Percentiles rank a stretch among this genome's conserved stretches.
phyloP scores from a whole-genome alignment of 805 yeast genomes.

The Sugiyamaella marilandica region DNA sequence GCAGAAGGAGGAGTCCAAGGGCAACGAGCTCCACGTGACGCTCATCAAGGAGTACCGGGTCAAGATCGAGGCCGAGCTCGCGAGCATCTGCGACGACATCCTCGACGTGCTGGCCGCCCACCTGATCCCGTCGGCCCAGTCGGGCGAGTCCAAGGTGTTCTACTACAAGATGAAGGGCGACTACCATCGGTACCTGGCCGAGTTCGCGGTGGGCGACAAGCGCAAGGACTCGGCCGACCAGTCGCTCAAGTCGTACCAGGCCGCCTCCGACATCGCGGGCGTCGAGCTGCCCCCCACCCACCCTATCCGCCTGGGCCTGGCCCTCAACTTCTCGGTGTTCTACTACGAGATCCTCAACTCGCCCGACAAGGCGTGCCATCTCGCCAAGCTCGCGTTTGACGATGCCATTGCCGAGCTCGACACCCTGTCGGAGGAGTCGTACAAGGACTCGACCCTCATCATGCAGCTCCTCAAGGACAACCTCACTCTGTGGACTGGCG shows the following conservation, averaged over 20 bases:
- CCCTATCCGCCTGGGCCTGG: slow-evolving; percentile 96
- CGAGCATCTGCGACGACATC: slow-evolving; percentile 91
- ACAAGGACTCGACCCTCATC: slow-evolving; percentile 96
- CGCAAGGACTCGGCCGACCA: slow-evolving; percentile 89
- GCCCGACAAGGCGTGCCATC: slow-evolving; percentile 97
- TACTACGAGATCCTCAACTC: slow-evolving; percentile 97
- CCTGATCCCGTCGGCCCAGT: slow-evolving; percentile 87
- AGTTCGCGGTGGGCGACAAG: slow-evolving; percentile 86
- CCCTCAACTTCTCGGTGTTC: slow-evolving; percentile 95
- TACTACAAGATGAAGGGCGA: slow-evolving; percentile 99
- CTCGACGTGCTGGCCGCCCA: slow-evolving; percentile 81
- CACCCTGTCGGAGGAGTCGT: slow-evolving; percentile 94
- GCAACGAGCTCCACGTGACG: slow-evolving; percentile 82
- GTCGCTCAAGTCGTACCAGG: slow-evolving; percentile 89
- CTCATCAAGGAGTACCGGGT: slow-evolving; percentile 92
- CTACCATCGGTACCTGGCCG: slow-evolving; percentile 98
- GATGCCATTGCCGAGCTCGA: slow-evolving; percentile 99
- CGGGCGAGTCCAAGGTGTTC: slow-evolving; percentile 97
- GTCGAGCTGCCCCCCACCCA: slow-evolving; percentile 98
- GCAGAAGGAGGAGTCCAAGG: slow-evolving; percentile 96
- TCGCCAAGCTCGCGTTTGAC: slow-evolving; percentile 98
- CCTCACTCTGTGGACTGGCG: slow-evolving; percentile 80
- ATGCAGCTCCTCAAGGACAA: slow-evolving; percentile 99
- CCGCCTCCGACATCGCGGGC: slow-evolving; percentile 95
- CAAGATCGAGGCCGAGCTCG: slow-evolving; percentile 88